Conservation (phyloP, 2,329 filamentous ascomycete species). For the Tolypocladium cylindrosporum region DNA sequence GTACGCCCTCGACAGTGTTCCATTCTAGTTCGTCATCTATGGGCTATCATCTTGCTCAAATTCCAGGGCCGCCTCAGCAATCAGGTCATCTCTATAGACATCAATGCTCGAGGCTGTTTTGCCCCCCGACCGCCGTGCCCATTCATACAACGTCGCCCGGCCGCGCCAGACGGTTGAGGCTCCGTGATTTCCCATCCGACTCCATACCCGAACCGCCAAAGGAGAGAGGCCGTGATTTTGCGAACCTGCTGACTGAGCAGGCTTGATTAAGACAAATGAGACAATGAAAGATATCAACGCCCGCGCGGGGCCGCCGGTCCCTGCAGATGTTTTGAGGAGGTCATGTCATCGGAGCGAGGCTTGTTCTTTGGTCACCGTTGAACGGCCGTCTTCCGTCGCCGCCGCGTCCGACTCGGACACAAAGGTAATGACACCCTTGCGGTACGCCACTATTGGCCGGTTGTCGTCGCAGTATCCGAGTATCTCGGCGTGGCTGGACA, state of each 20-base stretch:
- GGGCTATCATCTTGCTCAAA: not conserved
- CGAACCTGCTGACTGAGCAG: not conserved
- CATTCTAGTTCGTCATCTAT: not conserved
- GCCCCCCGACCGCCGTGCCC: not conserved
- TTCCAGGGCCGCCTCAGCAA: not conserved
- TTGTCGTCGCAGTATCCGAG: constrained; percentile 24
- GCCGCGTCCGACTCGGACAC: constrained; percentile 10
- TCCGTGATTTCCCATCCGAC: not conserved
- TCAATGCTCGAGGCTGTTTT: not conserved
- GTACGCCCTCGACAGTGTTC: not conserved
- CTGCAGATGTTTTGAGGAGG: not conserved
- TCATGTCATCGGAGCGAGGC: not conserved
- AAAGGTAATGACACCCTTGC: constrained; percentile 22
- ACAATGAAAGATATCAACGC: too few species aligned
- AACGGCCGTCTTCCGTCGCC: not conserved
- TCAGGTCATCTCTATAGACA: not conserved
- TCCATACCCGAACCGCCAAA: not conserved
- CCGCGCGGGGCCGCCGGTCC: not conserved
- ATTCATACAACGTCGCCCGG: not conserved
- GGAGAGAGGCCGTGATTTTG: not conserved
- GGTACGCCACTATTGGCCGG: constrained; percentile 28
- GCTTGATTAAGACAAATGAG: not conserved
- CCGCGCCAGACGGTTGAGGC: not conserved
- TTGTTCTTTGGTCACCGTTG: not conserved
- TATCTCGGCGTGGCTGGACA: constrained; percentile 23